A percentile compares a stretch with the other conserved stretches of the same genome.
These are phyloP conservation scores for Alternaria incomplexa DNA, from an alignment of 2,329 filamentous ascomycete genomes.

Conservation along the genomic window DNA sequence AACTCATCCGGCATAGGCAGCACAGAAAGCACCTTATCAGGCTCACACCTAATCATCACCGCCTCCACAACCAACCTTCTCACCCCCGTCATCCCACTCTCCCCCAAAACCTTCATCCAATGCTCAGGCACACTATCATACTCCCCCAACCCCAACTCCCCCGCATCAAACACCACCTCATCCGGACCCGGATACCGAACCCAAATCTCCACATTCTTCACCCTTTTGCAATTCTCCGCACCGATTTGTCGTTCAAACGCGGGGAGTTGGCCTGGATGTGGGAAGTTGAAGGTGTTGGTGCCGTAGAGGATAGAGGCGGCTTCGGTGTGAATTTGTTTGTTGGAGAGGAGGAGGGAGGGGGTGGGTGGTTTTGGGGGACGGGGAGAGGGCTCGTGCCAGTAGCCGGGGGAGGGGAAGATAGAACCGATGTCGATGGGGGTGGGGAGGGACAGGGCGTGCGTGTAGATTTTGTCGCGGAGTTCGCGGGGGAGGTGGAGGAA, in stretches of 20 bases:
- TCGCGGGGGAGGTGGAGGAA: background rate
- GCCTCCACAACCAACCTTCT: background rate
- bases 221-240: background rate
- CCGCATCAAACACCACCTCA: background rate
- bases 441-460: fast-evolving
- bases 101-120: background rate
- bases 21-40: background rate
- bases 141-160: background rate
- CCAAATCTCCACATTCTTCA: background rate
- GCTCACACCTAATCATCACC: background rate
- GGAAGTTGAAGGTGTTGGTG: background rate
- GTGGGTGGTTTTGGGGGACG: background rate
- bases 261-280: background rate
- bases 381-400: background rate
- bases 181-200: background rate
- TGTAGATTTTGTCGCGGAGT: background rate
- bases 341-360: background rate
- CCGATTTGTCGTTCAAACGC: background rate
- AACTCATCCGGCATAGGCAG: background rate
- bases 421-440: background rate
- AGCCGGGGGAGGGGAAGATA: background rate
- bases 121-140: background rate
- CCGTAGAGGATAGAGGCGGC: background rate
- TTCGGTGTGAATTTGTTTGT: background rate
- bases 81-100: background rate